phyloP scores from a whole-genome alignment of 805 yeast species.

The Saturnispora mendoncae region DNA sequence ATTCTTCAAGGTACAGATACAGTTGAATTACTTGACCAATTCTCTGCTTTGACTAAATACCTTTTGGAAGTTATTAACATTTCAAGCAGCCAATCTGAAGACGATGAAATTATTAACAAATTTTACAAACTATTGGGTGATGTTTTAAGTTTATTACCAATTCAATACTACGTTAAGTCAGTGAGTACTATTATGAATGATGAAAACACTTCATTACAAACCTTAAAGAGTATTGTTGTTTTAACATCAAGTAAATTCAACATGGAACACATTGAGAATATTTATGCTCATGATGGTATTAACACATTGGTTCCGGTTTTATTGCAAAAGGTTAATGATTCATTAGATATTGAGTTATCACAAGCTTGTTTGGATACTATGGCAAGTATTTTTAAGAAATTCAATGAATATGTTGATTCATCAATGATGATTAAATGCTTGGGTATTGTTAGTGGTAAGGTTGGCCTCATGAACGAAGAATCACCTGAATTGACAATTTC shows the following conservation, averaged over 20 bases:
- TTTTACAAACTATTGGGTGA: constrained; percentile 52
- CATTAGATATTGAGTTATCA: constrained; percentile 40
- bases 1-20: constrained; percentile 23
- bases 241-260: constrained; percentile 64
- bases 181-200: constrained; percentile 35
- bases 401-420: constrained; percentile 43
- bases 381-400: constrained; percentile 53
- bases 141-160: constrained; percentile 64
- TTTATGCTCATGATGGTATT: constrained; percentile 43
- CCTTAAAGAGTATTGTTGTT: constrained; percentile 53
- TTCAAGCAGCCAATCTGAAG: constrained; percentile 21
- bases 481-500: constrained; percentile 61
- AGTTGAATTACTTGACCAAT: constrained; percentile 17
- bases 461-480: constrained; percentile 42
- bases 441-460: constrained; percentile 36
- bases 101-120: constrained; percentile 31
- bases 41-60: constrained; percentile 26
- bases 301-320: constrained; percentile 42
- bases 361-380: constrained; percentile 66
- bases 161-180: constrained; percentile 60
- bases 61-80: constrained; percentile 34
- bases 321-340: constrained; percentile 30
- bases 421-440: constrained; percentile 42
- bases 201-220: constrained; percentile 34
- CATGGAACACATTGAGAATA: constrained; percentile 48